Base-by-base conservation (phyloP, 495 filamentous ascomycete genomes). In the Penicillium argentinense region DNA sequence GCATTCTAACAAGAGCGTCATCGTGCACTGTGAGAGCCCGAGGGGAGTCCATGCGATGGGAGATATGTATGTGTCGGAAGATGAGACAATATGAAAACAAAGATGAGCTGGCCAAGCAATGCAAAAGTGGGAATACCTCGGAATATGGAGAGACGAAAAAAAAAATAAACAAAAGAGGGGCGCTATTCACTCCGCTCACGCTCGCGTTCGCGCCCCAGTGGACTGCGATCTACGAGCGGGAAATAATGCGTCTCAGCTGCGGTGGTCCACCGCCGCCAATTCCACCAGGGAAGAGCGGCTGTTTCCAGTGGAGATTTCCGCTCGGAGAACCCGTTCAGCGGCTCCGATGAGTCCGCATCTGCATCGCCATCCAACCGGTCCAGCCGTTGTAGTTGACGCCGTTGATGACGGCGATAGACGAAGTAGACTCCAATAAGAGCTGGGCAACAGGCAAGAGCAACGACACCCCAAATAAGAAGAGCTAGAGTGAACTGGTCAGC, bases 271-370 rank as follows among this genome's bases (percentile, higher is more conserved):
- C 64, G 53, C 5, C 56, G 59, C 61, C 56, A 68, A 49, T 64
- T 50, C 70, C 68, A 73, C 70, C 70, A 72, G 18, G 63, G 53
- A 11, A 55, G 44, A 17, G 42, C 40, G 11, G 19, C 40, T n/a
- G n/a, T n/a, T 5, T 14, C 5, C 2, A 42, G 41, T 13, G 39
- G 19, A 16, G 45, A 26, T 41, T 64, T 61, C 17, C 39, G 33
- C 45, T 66, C 50, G 14, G 42, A 13, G 51, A 42, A 52, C 1
- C 42, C 53, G 23, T 66, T 49, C 19, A 67, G 23, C 4, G 53
- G 24, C 45, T 64, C 64, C 13, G 52, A 48, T 9, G 58, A 63
- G 13, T 49, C 56, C 28, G 43, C 24, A 32, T 60, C 54, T 27
- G 39, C 27, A 25, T 60, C 54, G 26, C 37, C 27, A 25, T 40